phyloP scores from a whole-genome alignment of 2,329 filamentous ascomycete genomes.

The Paraconiothyrium brasiliense region DNA sequence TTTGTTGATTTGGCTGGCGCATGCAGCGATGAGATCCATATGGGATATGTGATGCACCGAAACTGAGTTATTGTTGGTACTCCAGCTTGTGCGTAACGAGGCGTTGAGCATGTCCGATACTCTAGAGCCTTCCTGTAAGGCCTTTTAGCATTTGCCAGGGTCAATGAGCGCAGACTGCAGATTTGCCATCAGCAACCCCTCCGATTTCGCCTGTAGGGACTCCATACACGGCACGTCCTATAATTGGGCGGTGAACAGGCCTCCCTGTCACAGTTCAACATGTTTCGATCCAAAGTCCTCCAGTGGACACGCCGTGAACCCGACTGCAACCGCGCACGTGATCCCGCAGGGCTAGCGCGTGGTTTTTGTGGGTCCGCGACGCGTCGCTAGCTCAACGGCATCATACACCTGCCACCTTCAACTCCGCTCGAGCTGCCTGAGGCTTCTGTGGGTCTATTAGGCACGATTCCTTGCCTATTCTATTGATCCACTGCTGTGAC shows the following conservation, averaged over 20 bases:
- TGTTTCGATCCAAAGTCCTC: no score
- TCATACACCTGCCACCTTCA: neutral
- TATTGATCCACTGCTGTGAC: neutral
- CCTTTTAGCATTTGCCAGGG: no score
- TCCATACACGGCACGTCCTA: slow-evolving; percentile 1
- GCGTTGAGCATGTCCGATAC: no score
- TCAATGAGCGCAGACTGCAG: no score
- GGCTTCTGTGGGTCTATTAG: neutral
- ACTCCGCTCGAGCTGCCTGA: neutral
- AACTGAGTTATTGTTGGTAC: no score
- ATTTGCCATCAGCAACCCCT: neutral
- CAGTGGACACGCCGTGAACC: no score
- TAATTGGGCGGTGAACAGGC: slow-evolving; percentile 1
- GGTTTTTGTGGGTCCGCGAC: neutral
- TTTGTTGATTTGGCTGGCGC: no score
- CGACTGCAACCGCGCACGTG: neutral
- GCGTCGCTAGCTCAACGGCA: neutral
- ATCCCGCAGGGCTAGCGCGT: neutral
- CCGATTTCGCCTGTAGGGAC: neutral
- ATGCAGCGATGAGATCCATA: no score
- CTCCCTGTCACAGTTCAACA: neutral
- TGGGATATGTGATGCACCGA: no score
- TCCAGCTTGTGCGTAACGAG: no score
- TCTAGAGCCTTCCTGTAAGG: no score
- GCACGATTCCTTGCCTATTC: neutral